Percentiles rank a stretch among this genome's conserved stretches.
Evolutionary conservation across 2,329 filamentous ascomycete genomes (phyloP).

Genomic region (Pestalotiopsis sp.): DNA sequence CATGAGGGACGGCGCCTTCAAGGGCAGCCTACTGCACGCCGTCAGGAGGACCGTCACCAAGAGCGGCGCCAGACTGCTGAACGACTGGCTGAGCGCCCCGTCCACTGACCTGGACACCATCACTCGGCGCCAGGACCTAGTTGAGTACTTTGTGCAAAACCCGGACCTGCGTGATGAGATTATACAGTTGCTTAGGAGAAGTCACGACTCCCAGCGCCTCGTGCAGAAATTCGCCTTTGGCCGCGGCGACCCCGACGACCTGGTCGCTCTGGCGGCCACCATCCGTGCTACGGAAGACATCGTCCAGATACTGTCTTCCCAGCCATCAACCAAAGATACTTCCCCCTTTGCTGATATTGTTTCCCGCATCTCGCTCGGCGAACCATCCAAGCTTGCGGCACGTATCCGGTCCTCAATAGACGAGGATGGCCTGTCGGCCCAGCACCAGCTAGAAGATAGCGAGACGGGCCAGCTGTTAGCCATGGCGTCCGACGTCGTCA

Average conservation of each 20-base stretch:
- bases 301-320: conserved; percentile 44
- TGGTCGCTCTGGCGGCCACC: conserved; percentile 81
- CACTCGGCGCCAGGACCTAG: conserved; percentile 77
- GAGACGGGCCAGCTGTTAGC: conserved; percentile 71
- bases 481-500: conserved; percentile 72
- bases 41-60: conserved; percentile 88
- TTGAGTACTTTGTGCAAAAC: conserved; percentile 71
- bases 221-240: conserved; percentile 94
- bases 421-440: conserved; percentile 83
- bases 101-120: conserved; percentile 86
- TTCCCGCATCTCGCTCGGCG: conserved; percentile 64
- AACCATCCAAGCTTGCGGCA: conserved; percentile 68
- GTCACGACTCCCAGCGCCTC: conserved; percentile 84
- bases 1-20: conserved; percentile 74
- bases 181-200: conserved; percentile 68
- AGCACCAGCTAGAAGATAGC: conserved; percentile 76
- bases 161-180: conserved; percentile 71
- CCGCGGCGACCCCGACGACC: conserved; percentile 87
- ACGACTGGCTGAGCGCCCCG: conserved; percentile 85
- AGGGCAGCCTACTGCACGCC: conserved; percentile 88
- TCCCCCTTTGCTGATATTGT: conserved; percentile 25
- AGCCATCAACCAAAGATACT: not conserved
- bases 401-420: conserved; percentile 82
- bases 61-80: conserved; percentile 82
- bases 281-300: conserved; percentile 75